Percentiles rank a stretch among this genome's conserved stretches.
Conservation (phyloP, 192 early-diverging fungal species). For the Rhizoclosmatium globosum region DNA sequence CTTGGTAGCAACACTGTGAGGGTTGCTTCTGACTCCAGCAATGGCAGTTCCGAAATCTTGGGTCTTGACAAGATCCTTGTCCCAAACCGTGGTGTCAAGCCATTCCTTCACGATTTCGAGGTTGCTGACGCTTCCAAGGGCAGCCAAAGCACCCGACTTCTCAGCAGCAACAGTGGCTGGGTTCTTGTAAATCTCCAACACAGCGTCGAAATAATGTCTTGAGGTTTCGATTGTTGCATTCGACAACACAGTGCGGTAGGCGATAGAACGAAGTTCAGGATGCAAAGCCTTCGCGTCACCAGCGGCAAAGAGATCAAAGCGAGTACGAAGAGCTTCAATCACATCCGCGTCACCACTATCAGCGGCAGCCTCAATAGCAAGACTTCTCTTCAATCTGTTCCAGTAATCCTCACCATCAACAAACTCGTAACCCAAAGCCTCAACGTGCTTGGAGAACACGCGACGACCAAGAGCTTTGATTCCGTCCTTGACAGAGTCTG, state of each 20-base stretch:
- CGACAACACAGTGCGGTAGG: conserved; percentile 74
- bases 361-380: conserved; percentile 78
- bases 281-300: conserved; percentile 73
- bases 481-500: conserved; percentile 63
- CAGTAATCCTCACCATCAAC: conserved; percentile 75
- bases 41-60: conserved; percentile 43
- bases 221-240: conserved; percentile 36
- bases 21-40: not conserved
- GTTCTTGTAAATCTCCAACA: conserved; percentile 52
- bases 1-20: not conserved
- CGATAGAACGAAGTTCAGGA: conserved; percentile 68
- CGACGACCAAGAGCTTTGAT: conserved; percentile 72
- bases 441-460: conserved; percentile 78
- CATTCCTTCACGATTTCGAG: conserved; percentile 60
- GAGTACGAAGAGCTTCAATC: not conserved
- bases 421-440: conserved; percentile 82
- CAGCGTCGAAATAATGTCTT: conserved; percentile 46
- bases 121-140: conserved; percentile 59
- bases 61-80: conserved; percentile 73
- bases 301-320: conserved; percentile 65
- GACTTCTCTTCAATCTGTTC: conserved; percentile 75
- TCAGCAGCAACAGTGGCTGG: conserved; percentile 31
- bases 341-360: conserved; percentile 65
- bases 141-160: conserved; percentile 54
- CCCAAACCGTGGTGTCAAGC: conserved; percentile 70